These are phyloP conservation scores for Pontederia crassipes DNA, from an alignment of 176 grass and related monocot genomes.

Conservation along the genomic window DNA sequence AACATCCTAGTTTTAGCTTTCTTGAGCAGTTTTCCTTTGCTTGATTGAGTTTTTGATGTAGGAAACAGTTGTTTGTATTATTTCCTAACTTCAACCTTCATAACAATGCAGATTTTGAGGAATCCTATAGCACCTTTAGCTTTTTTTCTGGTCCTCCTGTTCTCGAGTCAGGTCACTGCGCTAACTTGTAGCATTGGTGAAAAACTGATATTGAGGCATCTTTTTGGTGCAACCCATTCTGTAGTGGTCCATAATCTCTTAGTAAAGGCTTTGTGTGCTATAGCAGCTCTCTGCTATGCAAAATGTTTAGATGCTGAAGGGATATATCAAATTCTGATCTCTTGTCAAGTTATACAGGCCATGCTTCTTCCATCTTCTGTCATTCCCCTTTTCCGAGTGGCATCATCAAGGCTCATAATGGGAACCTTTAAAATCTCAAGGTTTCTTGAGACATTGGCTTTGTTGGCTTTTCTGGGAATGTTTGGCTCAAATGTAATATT, in stretches of 20 bases:
- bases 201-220: slow-evolving; percentile 53
- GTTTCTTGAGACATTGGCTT: slow-evolving; percentile 65
- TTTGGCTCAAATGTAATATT: slow-evolving; percentile 83
- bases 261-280: slow-evolving; percentile 55
- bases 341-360: slow-evolving; percentile 78
- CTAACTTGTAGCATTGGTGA: slow-evolving; percentile 69
- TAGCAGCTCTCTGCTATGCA: slow-evolving; percentile 58
- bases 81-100: too few relatives aligned
- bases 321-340: slow-evolving; percentile 80
- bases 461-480: slow-evolving; percentile 75
- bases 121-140: slow-evolving; percentile 64
- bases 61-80: too few relatives aligned
- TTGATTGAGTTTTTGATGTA: too few relatives aligned
- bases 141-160: slow-evolving; percentile 84
- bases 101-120: slow-evolving; percentile 53
- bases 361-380: slow-evolving; percentile 89
- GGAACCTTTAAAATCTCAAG: slow-evolving; percentile 54
- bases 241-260: slow-evolving; percentile 40
- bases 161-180: slow-evolving; percentile 68
- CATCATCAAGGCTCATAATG: slow-evolving; percentile 85
- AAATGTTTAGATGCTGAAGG: slow-evolving; percentile 68
- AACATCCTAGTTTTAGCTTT: too few relatives aligned
- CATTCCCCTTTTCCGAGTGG: slow-evolving; percentile 79
- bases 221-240: slow-evolving; percentile 74
- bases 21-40: too few relatives aligned